Conservation (phyloP, 371 early-diverging fungal genomes). For the Parasitella parasitica region DNA sequence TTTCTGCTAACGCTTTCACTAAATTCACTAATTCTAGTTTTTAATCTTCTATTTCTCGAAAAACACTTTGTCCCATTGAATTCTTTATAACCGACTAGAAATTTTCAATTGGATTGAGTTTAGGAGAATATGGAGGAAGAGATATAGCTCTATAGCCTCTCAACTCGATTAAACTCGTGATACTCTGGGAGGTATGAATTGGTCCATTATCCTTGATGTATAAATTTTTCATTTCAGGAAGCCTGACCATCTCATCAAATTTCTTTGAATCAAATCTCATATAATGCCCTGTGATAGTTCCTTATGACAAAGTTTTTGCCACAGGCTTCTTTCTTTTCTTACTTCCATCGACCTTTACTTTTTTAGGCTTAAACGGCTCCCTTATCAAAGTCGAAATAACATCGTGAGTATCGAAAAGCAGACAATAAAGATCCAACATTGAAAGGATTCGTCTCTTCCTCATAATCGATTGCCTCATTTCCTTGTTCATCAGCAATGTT, state of each 20-base stretch:
- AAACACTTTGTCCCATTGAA: conserved; percentile 4
- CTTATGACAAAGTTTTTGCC: too few relatives aligned
- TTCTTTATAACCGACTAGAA: conserved; percentile 7
- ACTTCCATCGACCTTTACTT: too few relatives aligned
- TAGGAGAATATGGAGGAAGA: conserved; percentile 24
- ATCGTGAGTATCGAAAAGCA: too few relatives aligned
- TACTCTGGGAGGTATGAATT: conserved; percentile 17
- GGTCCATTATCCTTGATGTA: conserved; percentile 19
- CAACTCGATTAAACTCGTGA: conserved; percentile 3
- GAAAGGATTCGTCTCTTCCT: too few relatives aligned
- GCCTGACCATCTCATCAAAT: conserved; percentile 6
- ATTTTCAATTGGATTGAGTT: conserved; percentile 22
- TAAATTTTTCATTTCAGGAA: conserved; percentile 11
- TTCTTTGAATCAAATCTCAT: conserved; percentile 5
- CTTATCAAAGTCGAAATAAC: too few relatives aligned
- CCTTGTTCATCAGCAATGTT: too few relatives aligned
- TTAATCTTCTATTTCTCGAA: conserved; percentile 4
- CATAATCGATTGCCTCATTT: too few relatives aligned
- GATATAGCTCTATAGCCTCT: conserved; percentile 21
- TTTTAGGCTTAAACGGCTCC: too few relatives aligned
- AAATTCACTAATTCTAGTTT: conserved; percentile 16
- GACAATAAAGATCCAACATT: too few relatives aligned
- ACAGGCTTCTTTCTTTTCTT: too few relatives aligned
- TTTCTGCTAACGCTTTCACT: conserved; percentile 3
- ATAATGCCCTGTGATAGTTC: too few relatives aligned